These are phyloP conservation scores for Cadophora luteo-olivacea DNA, from an alignment of 2,329 filamentous ascomycete species.

Conservation along the genomic window DNA sequence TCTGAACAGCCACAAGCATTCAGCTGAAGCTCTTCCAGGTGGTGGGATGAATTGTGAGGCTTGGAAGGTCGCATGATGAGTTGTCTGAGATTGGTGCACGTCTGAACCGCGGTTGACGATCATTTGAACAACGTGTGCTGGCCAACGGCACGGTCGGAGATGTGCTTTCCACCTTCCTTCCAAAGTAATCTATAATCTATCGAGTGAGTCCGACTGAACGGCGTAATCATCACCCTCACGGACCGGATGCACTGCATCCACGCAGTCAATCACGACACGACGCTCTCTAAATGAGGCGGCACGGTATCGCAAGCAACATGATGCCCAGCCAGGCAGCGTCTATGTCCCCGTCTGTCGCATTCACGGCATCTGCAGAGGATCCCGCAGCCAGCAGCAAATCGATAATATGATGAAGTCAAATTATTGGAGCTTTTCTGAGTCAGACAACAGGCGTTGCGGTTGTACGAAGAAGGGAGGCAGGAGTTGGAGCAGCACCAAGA, in stretches of 20 bases:
- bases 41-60: conserved; percentile 13
- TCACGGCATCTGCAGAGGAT: conserved; percentile 3
- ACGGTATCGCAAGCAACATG: not conserved
- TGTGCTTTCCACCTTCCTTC: conserved; percentile 16
- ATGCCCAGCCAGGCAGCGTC: not conserved
- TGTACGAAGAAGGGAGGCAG: not conserved
- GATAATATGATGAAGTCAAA: conserved; percentile 6
- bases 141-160: conserved; percentile 27
- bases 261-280: conserved; percentile 24
- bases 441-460: conserved; percentile 9
- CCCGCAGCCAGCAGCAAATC: conserved; percentile 9
- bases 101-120: conserved; percentile 35
- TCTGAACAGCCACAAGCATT: conserved; percentile 15
- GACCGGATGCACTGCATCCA: conserved; percentile 10
- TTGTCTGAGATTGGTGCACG: conserved; percentile 31
- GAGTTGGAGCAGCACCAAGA: conserved; percentile 4
- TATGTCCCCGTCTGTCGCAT: not conserved
- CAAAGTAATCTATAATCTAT: not conserved
- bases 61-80: conserved; percentile 35
- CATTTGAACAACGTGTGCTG: conserved; percentile 26
- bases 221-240: conserved; percentile 10
- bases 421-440: conserved; percentile 13
- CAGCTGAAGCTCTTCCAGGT: conserved; percentile 17
- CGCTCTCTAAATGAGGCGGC: conserved; percentile 25
- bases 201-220: not conserved